Evolutionary conservation across 1,284 basidiomycete genomes (phyloP), one percentile per base, ranked within the genome.

Genomic region (Leccinum pallidistipes): DNA sequence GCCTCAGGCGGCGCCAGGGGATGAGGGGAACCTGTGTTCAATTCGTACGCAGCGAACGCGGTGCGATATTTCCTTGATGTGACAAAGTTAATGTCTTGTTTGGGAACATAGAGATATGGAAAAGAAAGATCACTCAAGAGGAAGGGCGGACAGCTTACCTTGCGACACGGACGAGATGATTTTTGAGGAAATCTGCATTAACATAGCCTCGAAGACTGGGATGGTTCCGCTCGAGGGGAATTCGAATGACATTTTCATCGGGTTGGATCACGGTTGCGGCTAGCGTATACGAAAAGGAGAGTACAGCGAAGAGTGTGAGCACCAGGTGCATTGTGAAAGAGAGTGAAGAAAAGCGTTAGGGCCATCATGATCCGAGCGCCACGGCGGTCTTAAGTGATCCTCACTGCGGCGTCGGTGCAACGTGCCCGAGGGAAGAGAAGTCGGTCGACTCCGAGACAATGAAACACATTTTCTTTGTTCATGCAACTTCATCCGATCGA

Each of bases 1-100:
- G 6, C 2, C 18, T 45, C 14, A 45, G 49, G 60, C 8, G 34
- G 60, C 10, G 69, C 63, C 54, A 72, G 55, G 54, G 77, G 78
- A 64, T 81, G 79, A 5, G 64, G 64, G 24, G 61, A 61, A 27
- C 80, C 80, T 5, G 76, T 81, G 64, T 82, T 80, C 21, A 56
- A 66, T 58, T 77, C 68, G 50, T 71, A 82, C 7, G 76, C 74
- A 38, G 64, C 63, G 47, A 80, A 74, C 12, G 78, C 74, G 31
- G 70, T 69, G 21, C 64, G 64, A 40, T 80, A 62, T 73, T 80
- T 81, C 57, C 78, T 78, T 64, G 47, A 36, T 7, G 27, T n/a
- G 8, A 49, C n/a, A 40, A 29, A 18, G 56, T 64, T 11, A 65
- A 29, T 18, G 9, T 45, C 53, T 55, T 16, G 36, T 27, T 12